These are phyloP conservation scores for Populus hybrid DNA, from an alignment of 441 rosid species.

Conservation along the genomic window DNA sequence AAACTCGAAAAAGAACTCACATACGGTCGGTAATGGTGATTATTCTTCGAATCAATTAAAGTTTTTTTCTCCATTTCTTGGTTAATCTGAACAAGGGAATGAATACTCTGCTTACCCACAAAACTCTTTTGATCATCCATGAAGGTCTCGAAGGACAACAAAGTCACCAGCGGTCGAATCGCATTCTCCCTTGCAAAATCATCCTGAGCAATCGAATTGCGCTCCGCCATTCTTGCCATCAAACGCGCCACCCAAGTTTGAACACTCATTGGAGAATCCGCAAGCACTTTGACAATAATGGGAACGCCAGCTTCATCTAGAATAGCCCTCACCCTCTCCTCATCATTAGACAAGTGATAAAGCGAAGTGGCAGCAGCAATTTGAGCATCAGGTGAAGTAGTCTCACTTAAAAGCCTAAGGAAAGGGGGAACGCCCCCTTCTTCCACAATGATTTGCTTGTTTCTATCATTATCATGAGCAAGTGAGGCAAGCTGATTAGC, in stretches of 20 bases:
- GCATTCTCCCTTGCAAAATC: conserved; percentile 56
- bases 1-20: conserved; percentile 24
- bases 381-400: conserved; percentile 45
- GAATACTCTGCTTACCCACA: conserved; percentile 39
- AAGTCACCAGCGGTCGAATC: conserved; percentile 45
- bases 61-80: conserved; percentile 35
- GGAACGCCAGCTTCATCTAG: conserved; percentile 41
- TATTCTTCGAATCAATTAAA: conserved; percentile 7
- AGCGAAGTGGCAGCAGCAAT: conserved; percentile 45
- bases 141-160: conserved; percentile 45
- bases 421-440: conserved; percentile 54
- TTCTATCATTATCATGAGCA: conserved; percentile 52
- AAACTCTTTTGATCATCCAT: conserved; percentile 31
- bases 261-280: conserved; percentile 47
- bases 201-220: conserved; percentile 41
- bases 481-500: conserved; percentile 50
- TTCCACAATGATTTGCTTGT: conserved; percentile 54
- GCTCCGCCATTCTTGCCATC: conserved; percentile 53
- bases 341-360: conserved; percentile 33
- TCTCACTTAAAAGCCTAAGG: conserved; percentile 50
- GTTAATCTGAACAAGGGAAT: conserved; percentile 52
- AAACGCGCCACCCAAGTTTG: conserved; percentile 41
- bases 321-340: conserved; percentile 38
- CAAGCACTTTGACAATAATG: conserved; percentile 42
- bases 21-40: conserved; percentile 14